Conservation (phyloP, 2,329 filamentous ascomycete species). For the Penicillium sp. region DNA sequence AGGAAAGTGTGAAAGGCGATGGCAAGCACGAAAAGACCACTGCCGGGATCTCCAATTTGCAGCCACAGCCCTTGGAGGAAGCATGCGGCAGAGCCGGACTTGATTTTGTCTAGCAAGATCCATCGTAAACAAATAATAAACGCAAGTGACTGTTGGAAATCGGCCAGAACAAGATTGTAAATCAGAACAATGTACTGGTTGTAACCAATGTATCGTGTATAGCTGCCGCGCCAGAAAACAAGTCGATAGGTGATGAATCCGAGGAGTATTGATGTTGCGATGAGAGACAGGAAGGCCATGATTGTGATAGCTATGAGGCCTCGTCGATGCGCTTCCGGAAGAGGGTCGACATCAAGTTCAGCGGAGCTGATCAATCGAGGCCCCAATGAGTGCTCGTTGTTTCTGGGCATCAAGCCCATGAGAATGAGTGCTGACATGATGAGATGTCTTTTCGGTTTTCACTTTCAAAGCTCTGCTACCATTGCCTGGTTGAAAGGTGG, state of each 20-base stretch:
- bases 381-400: slow-evolving; percentile 16
- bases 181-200: slow-evolving; percentile 56
- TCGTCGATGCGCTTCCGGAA: slow-evolving; percentile 33
- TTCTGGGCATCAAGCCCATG: slow-evolving; percentile 14
- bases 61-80: slow-evolving; percentile 53
- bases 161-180: slow-evolving; percentile 53
- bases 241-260: slow-evolving; percentile 51
- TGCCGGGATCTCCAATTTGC: slow-evolving; percentile 52
- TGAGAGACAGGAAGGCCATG: slow-evolving; percentile 48
- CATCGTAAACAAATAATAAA: slow-evolving; percentile 51
- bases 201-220: slow-evolving; percentile 50
- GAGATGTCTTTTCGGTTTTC: neutral
- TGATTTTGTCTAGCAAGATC: slow-evolving; percentile 45
- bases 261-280: slow-evolving; percentile 46
- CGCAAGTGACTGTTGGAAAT: slow-evolving; percentile 52
- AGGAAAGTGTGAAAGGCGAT: slow-evolving; percentile 56
- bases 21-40: slow-evolving; percentile 53
- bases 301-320: slow-evolving; percentile 49
- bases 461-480: neutral
- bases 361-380: slow-evolving; percentile 20
- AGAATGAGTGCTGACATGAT: slow-evolving; percentile 16
- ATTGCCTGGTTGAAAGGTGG: neutral
- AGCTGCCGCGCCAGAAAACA: slow-evolving; percentile 50
- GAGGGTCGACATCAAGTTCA: slow-evolving; percentile 32
- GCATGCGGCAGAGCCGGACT: slow-evolving; percentile 45